Evolutionary conservation across 495 filamentous ascomycete genomes (phyloP), one percentile per base, ranked within the genome.

Genomic region (Aspergillus mulundensis): DNA sequence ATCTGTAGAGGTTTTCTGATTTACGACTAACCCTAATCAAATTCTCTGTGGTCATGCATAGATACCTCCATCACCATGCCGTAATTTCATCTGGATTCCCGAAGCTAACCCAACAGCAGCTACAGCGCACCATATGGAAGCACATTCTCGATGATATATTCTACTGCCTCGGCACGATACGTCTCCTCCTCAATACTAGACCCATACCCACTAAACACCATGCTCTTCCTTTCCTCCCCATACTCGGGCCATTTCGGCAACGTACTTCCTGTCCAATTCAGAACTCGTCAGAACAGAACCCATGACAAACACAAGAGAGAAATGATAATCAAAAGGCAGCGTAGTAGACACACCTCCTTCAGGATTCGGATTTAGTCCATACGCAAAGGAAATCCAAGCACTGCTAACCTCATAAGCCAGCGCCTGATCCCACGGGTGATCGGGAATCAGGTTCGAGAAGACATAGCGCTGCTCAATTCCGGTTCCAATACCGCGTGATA

Each of bases 161-260:
- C 25, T 6, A 48, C 45, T 7, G 24, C 25, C 18, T 48, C 25
- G 34, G 25, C n/a, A n/a, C 45, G 28, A 34, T 34, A 36, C 16
- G 8, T 48, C 7, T 34, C 25, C 25, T 48, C 44, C 24, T 47
- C 44, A 47, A 47, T n/a, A 24, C 23, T 2, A 28, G 44, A 28
- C 23, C 44, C 44, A 47, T 47, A 28, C 11, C 44, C 44, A 47
- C 44, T 47, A 30, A 47, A 47, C 14, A 30, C 44, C 44, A 28
- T 47, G 3, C 7, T 47, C 23, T 47, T 47, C 3, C 44, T 14
- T 1, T 47, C 44, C 5, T n/a, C 1, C 16, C 44, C 44, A 47
- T 47, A 47, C 24, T 4, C 12, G n/a, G 15, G 44, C 44, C 12
- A 47, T 12, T 28, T 16, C 15, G 44, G 24, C 11, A 28, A 28